Conservation (phyloP, 2,329 filamentous ascomycete species). For the Rutstroemia sp. region DNA sequence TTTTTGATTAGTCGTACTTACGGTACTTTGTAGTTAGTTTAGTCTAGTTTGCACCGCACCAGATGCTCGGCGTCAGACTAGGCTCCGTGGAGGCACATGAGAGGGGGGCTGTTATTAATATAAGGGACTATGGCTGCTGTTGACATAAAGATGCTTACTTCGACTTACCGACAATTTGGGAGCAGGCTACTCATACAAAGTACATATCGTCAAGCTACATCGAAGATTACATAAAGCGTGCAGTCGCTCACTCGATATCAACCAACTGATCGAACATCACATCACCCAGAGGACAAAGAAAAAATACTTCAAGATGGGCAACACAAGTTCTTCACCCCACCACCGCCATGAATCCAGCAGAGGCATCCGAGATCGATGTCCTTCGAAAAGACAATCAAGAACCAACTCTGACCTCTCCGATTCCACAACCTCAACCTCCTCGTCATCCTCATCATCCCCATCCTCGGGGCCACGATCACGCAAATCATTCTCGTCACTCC, state of each 20-base stretch:
- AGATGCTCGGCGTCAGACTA: neutral
- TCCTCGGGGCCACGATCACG: neutral
- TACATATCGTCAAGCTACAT: neutral
- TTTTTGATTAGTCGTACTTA: neutral
- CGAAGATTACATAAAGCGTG: neutral
- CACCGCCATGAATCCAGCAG: neutral
- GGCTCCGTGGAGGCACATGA: neutral
- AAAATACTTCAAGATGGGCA: conserved; percentile 1
- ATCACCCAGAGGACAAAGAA: neutral
- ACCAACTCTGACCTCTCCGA: neutral
- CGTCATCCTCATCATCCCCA: too few species aligned
- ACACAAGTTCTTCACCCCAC: conserved; percentile 1
- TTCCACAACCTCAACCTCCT: neutral
- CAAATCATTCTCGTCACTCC: neutral
- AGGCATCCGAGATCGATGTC: neutral
- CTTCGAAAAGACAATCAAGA: neutral
- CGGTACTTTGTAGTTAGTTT: neutral
- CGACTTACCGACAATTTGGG: neutral
- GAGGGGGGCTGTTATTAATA: neutral
- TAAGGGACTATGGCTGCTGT: neutral
- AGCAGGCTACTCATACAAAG: neutral
- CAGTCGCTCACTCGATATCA: neutral
- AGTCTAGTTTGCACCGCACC: neutral
- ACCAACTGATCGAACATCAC: neutral
- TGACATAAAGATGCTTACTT: neutral